A percentile compares a stretch with the other conserved stretches of the same genome.
Conservation (phyloP, 2,329 filamentous ascomycete genomes). For the Scytalidium lignicola region DNA sequence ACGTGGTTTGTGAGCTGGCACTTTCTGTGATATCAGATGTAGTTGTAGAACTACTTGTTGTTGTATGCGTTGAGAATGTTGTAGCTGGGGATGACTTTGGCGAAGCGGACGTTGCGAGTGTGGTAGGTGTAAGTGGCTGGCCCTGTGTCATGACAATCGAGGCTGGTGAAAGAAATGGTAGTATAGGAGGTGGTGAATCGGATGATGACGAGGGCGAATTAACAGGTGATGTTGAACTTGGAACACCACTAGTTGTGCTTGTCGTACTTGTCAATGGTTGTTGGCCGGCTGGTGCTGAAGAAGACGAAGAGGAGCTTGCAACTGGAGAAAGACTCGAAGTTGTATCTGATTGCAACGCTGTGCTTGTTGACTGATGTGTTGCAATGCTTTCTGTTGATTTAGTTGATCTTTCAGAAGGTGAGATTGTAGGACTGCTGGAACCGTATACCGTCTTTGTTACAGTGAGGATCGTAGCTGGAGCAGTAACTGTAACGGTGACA, state of each 20-base stretch:
- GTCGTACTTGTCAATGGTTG: background rate
- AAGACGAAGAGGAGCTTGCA: too few species aligned
- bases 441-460: background rate
- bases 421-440: background rate
- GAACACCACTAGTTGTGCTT: background rate
- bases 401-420: background rate
- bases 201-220: background rate
- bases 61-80: background rate
- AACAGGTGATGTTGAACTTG: background rate
- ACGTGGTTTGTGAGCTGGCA: background rate
- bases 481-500: background rate
- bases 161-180: background rate
- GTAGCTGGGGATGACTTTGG: background rate
- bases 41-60: background rate
- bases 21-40: background rate
- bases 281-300: too few species aligned
- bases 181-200: background rate
- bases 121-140: background rate
- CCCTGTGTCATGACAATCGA: background rate
- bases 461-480: background rate
- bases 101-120: background rate
- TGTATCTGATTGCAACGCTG: too few species aligned
- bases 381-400: background rate
- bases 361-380: background rate
- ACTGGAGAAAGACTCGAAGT: too few species aligned